Conservation (phyloP, 768 basidiomycete species). For the Boletus subparvulus region DNA sequence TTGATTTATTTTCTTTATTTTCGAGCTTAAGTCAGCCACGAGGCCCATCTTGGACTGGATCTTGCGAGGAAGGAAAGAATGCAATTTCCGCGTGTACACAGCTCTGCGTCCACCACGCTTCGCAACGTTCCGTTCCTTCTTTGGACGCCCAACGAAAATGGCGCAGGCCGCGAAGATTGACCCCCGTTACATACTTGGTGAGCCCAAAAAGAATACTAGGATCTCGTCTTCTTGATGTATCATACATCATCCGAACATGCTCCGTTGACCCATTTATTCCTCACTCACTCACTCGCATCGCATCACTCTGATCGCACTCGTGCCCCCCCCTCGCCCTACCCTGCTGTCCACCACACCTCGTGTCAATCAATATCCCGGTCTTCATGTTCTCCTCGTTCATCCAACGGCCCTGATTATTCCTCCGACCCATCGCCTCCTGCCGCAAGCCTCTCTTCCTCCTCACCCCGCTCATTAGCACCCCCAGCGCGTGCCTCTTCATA, state of each 20-base stretch:
- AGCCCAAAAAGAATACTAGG: slow-evolving; percentile 20
- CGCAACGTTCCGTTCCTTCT: slow-evolving; percentile 17
- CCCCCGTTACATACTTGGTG: slow-evolving; percentile 19
- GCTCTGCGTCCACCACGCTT: slow-evolving; percentile 17
- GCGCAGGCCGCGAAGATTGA: slow-evolving; percentile 31
- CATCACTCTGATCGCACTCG: slow-evolving; percentile 33
- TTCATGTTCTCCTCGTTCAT: slow-evolving; percentile 53
- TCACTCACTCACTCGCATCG: slow-evolving; percentile 22
- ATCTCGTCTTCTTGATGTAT: slow-evolving; percentile 27
- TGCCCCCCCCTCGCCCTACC: slow-evolving; percentile 36
- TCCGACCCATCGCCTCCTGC: slow-evolving; percentile 40
- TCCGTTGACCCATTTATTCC: slow-evolving; percentile 34
- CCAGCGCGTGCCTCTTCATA: slow-evolving; percentile 43
- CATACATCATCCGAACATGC: slow-evolving; percentile 29
- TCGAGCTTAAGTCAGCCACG: slow-evolving; percentile 2
- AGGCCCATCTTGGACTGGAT: slow-evolving; percentile 15
- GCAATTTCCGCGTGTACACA: slow-evolving; percentile 35
- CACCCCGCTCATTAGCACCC: slow-evolving; percentile 45
- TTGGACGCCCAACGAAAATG: slow-evolving; percentile 10
- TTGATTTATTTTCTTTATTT: too few species aligned
- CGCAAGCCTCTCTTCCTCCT: slow-evolving; percentile 33
- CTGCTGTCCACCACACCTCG: slow-evolving; percentile 47
- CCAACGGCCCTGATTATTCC: slow-evolving; percentile 42
- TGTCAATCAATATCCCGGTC: slow-evolving; percentile 39
- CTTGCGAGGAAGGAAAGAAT: slow-evolving; percentile 6